phyloP scores from a whole-genome alignment of 2,329 filamentous ascomycete species.

The Hypoxylon sp. region DNA sequence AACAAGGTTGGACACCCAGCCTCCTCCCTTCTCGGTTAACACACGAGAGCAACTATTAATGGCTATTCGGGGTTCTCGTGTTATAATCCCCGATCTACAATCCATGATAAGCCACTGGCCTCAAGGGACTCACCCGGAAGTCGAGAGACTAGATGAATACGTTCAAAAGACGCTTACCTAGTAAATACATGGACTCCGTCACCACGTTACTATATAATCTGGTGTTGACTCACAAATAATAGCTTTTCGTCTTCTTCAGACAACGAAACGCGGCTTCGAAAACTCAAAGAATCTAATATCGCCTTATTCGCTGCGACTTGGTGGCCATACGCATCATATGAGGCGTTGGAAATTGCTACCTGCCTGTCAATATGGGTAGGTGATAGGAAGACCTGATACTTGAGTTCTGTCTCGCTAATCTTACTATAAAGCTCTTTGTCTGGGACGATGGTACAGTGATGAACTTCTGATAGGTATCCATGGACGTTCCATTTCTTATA shows the following conservation, averaged over 20 bases:
- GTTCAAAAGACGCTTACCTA: conserved; percentile 23
- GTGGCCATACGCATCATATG: conserved; percentile 39
- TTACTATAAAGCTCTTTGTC: conserved; percentile 28
- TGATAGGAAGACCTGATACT: neutral
- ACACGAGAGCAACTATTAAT: conserved; percentile 22
- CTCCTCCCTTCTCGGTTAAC: neutral
- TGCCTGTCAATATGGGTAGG: conserved; percentile 36
- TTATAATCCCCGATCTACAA: conserved; percentile 37
- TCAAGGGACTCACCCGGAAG: conserved; percentile 28
- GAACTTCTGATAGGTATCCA: neutral
- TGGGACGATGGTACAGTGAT: conserved; percentile 38
- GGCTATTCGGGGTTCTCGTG: conserved; percentile 21
- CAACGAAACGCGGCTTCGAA: conserved; percentile 14
- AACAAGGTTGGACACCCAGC: neutral
- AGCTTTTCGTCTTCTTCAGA: conserved; percentile 20
- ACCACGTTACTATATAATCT: neutral
- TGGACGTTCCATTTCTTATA: neutral
- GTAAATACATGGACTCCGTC: neutral
- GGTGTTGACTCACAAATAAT: neutral
- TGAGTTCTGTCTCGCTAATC: conserved; percentile 3
- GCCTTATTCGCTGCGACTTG: conserved; percentile 32
- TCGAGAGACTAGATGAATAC: conserved; percentile 25
- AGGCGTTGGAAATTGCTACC: conserved; percentile 22
- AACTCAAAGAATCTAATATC: conserved; percentile 17
- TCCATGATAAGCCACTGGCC: conserved; percentile 39